These are phyloP conservation scores for Penium margaritaceum DNA, from an alignment of 139 green algal species.

Conservation along the genomic window DNA sequence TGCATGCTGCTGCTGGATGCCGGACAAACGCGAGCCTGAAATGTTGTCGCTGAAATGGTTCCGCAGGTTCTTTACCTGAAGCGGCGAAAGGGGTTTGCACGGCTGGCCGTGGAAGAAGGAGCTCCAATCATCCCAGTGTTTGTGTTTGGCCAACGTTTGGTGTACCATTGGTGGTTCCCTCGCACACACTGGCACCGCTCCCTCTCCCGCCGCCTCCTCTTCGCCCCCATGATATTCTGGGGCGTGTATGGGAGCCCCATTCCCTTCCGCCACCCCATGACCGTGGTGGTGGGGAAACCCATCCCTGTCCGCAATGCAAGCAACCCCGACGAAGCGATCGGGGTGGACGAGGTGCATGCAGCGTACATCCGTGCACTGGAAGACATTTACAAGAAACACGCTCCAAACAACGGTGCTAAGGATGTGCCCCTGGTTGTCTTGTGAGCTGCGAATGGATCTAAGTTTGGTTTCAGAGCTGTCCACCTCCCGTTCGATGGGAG, in stretches of 20 bases:
- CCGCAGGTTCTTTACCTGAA: slow-evolving; percentile 56
- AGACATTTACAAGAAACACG: no score
- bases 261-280: slow-evolving; percentile 16
- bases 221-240: slow-evolving; percentile 43
- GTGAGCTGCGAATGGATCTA: no score
- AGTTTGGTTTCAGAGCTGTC: no score
- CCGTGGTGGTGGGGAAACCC: slow-evolving; percentile 26
- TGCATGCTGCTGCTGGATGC: no score
- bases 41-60: slow-evolving; percentile 1
- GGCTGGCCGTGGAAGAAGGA: slow-evolving; percentile 60
- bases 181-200: slow-evolving; percentile 8
- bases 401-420: no score
- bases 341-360: no score
- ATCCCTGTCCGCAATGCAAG: slow-evolving; percentile 3
- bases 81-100: slow-evolving; percentile 66
- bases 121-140: slow-evolving; percentile 71
- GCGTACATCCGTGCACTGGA: no score
- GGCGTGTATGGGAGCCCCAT: slow-evolving; percentile 20
- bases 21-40: no score
- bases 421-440: no score
- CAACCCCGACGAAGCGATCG: no score
- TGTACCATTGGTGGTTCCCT: slow-evolving; percentile 53
- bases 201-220: slow-evolving; percentile 20
- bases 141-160: slow-evolving; percentile 68
- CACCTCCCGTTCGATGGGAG: no score